These are phyloP conservation scores for Jaapia argillacea DNA, from an alignment of 768 basidiomycete genomes.

Conservation along the genomic window DNA sequence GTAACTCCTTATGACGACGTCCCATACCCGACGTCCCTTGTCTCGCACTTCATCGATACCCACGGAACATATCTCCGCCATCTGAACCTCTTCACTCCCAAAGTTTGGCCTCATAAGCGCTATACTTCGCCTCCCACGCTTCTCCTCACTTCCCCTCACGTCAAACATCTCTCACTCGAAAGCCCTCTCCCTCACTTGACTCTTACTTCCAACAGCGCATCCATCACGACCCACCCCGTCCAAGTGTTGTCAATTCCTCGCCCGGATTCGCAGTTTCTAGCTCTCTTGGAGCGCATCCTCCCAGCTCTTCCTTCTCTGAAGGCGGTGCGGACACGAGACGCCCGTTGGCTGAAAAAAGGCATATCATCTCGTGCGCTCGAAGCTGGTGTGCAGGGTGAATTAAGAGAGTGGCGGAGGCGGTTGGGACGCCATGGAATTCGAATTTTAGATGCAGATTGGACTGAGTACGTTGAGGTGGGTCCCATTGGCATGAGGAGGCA, in stretches of 20 bases:
- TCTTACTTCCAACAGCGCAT: slow-evolving; percentile 16
- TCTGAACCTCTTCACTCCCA: slow-evolving; percentile 53
- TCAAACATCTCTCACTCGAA: slow-evolving; percentile 68
- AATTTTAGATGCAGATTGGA: slow-evolving; percentile 70
- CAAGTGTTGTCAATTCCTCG: slow-evolving; percentile 67
- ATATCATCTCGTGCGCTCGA: slow-evolving; percentile 55
- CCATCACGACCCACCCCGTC: slow-evolving; percentile 27
- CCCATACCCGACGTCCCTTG: slow-evolving; percentile 45
- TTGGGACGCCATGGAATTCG: slow-evolving; percentile 47
- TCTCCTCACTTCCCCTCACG: slow-evolving; percentile 37
- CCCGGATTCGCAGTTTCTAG: slow-evolving; percentile 53
- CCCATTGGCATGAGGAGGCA: slow-evolving; percentile 1
- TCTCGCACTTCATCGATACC: slow-evolving; percentile 43
- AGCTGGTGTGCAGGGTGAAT: slow-evolving; percentile 74
- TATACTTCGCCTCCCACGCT: slow-evolving; percentile 43
- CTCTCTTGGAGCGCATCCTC: slow-evolving; percentile 41
- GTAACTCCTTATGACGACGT: slow-evolving; percentile 69
- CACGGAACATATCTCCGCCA: slow-evolving; percentile 54
- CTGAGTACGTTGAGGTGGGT: slow-evolving; percentile 22
- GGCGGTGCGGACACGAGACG: slow-evolving; percentile 52
- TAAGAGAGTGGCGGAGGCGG: slow-evolving; percentile 62
- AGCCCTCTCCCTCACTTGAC: slow-evolving; percentile 47
- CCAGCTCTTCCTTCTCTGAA: slow-evolving; percentile 45
- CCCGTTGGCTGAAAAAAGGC: slow-evolving; percentile 64
- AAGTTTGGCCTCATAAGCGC: slow-evolving; percentile 58